Base-by-base conservation (phyloP, 805 yeast genomes). In the Metschnikowia vanudenii region DNA sequence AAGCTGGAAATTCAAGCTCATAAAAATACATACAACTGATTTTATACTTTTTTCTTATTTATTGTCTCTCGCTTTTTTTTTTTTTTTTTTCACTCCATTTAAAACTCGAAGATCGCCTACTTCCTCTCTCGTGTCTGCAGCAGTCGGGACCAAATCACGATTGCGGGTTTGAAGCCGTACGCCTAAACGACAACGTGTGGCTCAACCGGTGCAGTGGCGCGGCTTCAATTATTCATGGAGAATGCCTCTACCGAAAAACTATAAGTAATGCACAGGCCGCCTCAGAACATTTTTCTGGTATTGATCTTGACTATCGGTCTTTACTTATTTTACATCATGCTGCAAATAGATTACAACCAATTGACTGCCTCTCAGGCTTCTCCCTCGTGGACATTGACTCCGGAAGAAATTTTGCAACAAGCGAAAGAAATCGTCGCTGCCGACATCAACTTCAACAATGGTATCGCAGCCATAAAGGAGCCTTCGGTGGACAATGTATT, bases 311-410 rank as follows among this genome's bases (percentile, higher is more conserved):
- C 30, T 7, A 10, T 31, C 7, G 35, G 36, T 7, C 35, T 39
- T 35, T 29, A 11, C 9, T 10, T 41, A 26, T 34, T 33, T 31
- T 20, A 19, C 40, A 29, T 35, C 14, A 42, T 42, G 45, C 45
- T 41, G 45, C 36, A 42, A 30, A 13, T 36, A 18, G 43, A 43
- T 38, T 43, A 26, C 32, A 31, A 20, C 14, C 24, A 36, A 36
- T 40, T 46, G 45, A 43, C 48, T 12, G 29, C 44, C 32, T 7
- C 45, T 6, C 49, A 46, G 24, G 22, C 31, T 13, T 38, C 49
- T 13, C 84, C 87, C 12, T 46, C 55, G 19, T 87, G 95, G 96
- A 64, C 70, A 17, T 77, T 74, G 53, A 72, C 87, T 5, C 76
- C 88, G 1, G 78, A 71, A 17, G 66, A 74, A 26, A 71, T 87